Percentiles rank a stretch among this genome's conserved stretches.
These are phyloP conservation scores for Penicillium vulpinum DNA, from an alignment of 2,329 filamentous ascomycete genomes.

Conservation along the genomic window DNA sequence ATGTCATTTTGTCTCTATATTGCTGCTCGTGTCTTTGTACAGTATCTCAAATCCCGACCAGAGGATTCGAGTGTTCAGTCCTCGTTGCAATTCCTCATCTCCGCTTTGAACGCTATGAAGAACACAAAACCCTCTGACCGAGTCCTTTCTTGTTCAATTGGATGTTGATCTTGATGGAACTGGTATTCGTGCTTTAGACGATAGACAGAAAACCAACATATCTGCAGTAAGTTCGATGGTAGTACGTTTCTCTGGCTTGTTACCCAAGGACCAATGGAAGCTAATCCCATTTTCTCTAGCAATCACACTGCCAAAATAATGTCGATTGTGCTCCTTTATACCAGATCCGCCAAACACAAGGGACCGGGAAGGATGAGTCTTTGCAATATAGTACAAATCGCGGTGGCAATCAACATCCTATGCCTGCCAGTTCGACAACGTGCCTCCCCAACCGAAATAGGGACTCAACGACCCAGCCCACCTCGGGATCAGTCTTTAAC, in stretches of 20 bases:
- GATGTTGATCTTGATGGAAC: slow-evolving; percentile 80
- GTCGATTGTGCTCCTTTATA: slow-evolving; percentile 13
- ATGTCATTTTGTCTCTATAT: slow-evolving; percentile 95
- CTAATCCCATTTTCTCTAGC: slow-evolving; percentile 13
- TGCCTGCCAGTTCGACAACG: slow-evolving; percentile 9
- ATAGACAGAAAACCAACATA: slow-evolving; percentile 9
- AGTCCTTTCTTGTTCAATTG: slow-evolving; percentile 90
- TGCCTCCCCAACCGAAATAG: slow-evolving; percentile 31
- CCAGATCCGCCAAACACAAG: slow-evolving; percentile 11
- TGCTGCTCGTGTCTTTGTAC: slow-evolving; percentile 90
- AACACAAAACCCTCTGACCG: slow-evolving; percentile 84
- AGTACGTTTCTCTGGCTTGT: slow-evolving; percentile 4
- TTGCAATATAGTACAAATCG: slow-evolving; percentile 5
- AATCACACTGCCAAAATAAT: slow-evolving; percentile 10
- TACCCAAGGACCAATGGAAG: neutral
- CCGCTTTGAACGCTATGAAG: slow-evolving; percentile 87
- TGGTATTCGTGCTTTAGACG: slow-evolving; percentile 31
- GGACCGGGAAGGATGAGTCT: neutral
- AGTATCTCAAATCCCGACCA: slow-evolving; percentile 92
- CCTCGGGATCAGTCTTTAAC: neutral
- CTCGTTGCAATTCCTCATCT: slow-evolving; percentile 84
- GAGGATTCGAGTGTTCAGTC: slow-evolving; percentile 75
- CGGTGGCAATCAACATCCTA: slow-evolving; percentile 1
- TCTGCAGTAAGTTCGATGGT: slow-evolving; percentile 13
- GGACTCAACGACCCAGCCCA: slow-evolving; percentile 5